Base-by-base conservation (phyloP, 192 early-diverging fungal species). In the Phycomyces blakesleeanus region DNA sequence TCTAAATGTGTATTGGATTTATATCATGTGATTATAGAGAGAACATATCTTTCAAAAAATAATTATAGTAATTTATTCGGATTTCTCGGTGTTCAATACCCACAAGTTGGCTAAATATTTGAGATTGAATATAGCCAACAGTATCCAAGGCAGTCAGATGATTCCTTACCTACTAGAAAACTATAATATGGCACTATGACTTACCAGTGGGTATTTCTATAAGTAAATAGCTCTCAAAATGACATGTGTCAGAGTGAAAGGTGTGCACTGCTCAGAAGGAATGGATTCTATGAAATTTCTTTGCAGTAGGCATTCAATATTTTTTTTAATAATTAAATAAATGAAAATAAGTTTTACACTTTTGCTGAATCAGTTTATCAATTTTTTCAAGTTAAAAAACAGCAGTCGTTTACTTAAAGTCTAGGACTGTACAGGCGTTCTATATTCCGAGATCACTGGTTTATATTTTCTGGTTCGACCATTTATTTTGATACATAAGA, bases 141-240 rank as follows among this genome's bases (percentile, higher is more conserved):
- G 12, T 18, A 41, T 25, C 18, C 15, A 18, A 4, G 1, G 57
- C 4, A 44, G 37, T 44, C 15, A 25, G 18, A 21, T 59, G 57
- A 10, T 57, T 61, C 59, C 21, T 61, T 61, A 61, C 59, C 34
- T 37, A 61, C 20, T 61, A 61, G 59, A 61, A 61, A 61, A 29
- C 15, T 14, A 51, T 34, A 61, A 18, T 27, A 39, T 25, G n/a
- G 38, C 59, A 61, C 34, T 61, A 51, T 42, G 59, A 61, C 59
- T 61, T 61, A 61, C 59, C 59, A 61, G 59, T 61, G 59, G 59
- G 47, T 38, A 61, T 61, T 61, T 61, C 47, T 20, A 42, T 61
- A 20, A 25, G 49, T 61, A 61, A 61, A 52, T 61, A 50, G 26
- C 49, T 34, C 25, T 50, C 59, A 61, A 61, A 61, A 61, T 61